Evolutionary conservation across 768 basidiomycete species (phyloP), one percentile per base, ranked within the genome.

Genomic region (Calocybe gangraenosa): DNA sequence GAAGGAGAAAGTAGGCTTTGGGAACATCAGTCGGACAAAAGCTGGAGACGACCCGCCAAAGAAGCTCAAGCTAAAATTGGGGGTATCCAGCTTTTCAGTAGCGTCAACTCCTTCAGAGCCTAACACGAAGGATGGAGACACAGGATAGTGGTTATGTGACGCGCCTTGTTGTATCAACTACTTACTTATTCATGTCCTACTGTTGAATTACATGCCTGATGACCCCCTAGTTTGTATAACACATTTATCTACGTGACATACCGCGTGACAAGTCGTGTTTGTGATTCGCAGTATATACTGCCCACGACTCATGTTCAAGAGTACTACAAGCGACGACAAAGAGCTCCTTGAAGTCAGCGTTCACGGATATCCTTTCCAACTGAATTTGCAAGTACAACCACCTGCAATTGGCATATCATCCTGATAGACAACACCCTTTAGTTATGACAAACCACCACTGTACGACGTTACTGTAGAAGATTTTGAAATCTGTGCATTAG

Each of bases 381-480:
- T 93, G 20, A 94, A 87, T 69, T 91, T 95, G 92, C 93, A 57
- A 48, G 75, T 67, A 33, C 34, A 18, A 40, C 28, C 38, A 15
- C 40, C 9, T 40, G 14, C 37, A 42, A 18, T 30, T 25, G 5
- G 42, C 32, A 44, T 30, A 40, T 20, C 32, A 44, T 50, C 35
- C 49, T 53, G n/a, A n/a, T 42, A 46, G 40, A 42, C 15, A 32
- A 36, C 17, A 14, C 44, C 17, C 11, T 20, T 8, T 43, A 96
- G 93, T 65, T 98, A 99, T 59, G 86, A 94, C 54, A 67, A 60
- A 14, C 90, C 94, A 17, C 96, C 96, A 15, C 63, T 76, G 13
- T 84, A 83, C 45, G 92, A 98, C 57, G 84, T 98, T 15, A 92
- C 92, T 1, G 71, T 98, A 14, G 96, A 98, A 61, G 89, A 97